These are phyloP conservation scores for Gaeumannomyces sp. DNA, from an alignment of 2,329 filamentous ascomycete genomes.

Conservation along the genomic window DNA sequence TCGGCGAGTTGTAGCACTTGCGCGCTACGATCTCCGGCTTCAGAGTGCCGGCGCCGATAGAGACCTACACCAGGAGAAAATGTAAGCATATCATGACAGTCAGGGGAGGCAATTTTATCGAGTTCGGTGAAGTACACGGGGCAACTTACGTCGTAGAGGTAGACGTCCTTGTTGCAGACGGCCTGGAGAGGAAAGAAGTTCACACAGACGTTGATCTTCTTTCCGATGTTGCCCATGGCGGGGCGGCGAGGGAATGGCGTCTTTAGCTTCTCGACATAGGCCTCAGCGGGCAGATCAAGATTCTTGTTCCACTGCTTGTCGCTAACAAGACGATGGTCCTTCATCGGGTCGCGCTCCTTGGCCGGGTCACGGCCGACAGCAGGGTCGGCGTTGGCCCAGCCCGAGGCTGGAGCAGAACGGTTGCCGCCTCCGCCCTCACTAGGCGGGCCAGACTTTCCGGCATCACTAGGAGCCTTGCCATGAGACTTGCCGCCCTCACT, in stretches of 20 bases:
- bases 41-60: slow-evolving; percentile 54
- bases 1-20: slow-evolving; percentile 67
- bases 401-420: not conserved
- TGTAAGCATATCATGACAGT: not conserved
- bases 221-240: slow-evolving; percentile 52
- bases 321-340: slow-evolving; percentile 29
- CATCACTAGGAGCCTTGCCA: slow-evolving; percentile 6
- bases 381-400: not conserved
- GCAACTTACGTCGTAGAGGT: slow-evolving; percentile 76
- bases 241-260: slow-evolving; percentile 40
- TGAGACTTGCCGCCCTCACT: not conserved
- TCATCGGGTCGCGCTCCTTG: slow-evolving; percentile 21
- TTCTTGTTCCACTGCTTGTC: slow-evolving; percentile 14
- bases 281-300: slow-evolving; percentile 54
- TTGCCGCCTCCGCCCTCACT: not conserved
- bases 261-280: slow-evolving; percentile 31
- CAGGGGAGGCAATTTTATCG: not conserved
- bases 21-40: slow-evolving; percentile 60
- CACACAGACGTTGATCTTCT: slow-evolving; percentile 48
- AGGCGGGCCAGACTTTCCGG: slow-evolving; percentile 2
- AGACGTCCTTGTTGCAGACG: slow-evolving; percentile 56
- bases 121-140: slow-evolving; percentile 10
- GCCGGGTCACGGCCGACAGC: slow-evolving; percentile 40
- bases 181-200: slow-evolving; percentile 69
- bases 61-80: slow-evolving; percentile 42